Evolutionary conservation across 192 early-diverging fungal species (phyloP).

Genomic region (Gonapodya prolifera): DNA sequence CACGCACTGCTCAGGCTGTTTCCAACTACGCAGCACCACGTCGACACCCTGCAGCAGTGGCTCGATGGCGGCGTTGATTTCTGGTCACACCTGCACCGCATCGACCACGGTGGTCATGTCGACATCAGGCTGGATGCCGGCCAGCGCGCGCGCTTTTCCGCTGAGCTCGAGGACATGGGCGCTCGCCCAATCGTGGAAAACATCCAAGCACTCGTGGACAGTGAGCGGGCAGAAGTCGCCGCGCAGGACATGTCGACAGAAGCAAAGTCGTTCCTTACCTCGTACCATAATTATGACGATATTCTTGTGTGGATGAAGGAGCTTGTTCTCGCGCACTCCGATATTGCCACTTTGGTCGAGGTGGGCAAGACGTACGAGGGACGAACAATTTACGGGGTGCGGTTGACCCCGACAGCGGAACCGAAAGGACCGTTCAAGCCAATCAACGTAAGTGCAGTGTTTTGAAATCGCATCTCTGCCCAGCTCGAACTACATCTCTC

Average conservation of each 20-base stretch:
- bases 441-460: neutral
- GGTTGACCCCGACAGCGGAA: neutral
- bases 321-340: neutral
- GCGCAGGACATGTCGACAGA: slow-evolving; percentile 7
- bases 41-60: neutral
- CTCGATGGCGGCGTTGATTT: neutral
- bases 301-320: neutral
- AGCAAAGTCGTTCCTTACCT: neutral
- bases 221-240: slow-evolving; percentile 17
- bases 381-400: neutral
- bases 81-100: neutral
- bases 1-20: neutral
- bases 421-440: neutral
- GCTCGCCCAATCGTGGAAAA: slow-evolving; percentile 20
- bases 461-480: neutral
- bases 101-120: neutral
- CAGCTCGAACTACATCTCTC: neutral
- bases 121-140: neutral
- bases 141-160: neutral
- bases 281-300: neutral
- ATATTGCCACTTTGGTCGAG: neutral
- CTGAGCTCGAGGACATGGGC: neutral
- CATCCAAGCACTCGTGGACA: slow-evolving; percentile 28
- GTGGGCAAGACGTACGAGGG: slow-evolving; percentile 1
- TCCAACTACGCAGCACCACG: neutral